Percentiles rank a stretch among this genome's conserved stretches.
phyloP scores from a whole-genome alignment of 768 basidiomycete genomes.

The Boletus subcaerulescens region DNA sequence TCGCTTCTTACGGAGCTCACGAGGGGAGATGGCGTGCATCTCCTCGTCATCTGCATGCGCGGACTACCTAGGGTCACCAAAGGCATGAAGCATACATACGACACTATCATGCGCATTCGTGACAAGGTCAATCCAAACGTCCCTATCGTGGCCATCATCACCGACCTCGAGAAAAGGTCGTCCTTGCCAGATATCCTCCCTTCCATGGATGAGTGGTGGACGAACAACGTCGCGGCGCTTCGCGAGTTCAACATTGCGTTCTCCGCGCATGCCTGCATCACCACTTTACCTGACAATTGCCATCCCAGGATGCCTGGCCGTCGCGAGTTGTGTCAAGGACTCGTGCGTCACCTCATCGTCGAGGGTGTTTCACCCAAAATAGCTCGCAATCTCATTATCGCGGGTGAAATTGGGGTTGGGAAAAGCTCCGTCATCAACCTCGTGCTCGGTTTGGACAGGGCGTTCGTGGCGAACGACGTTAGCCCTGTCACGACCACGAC shows the following conservation, averaged over 20 bases:
- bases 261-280: constrained; percentile 24
- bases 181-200: constrained; percentile 9
- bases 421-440: constrained; percentile 31
- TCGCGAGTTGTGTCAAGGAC: constrained; percentile 13
- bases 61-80: constrained; percentile 24
- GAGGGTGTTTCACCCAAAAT: constrained; percentile 21
- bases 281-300: constrained; percentile 19
- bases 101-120: constrained; percentile 20
- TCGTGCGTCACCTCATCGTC: constrained; percentile 13
- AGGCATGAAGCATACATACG: constrained; percentile 29
- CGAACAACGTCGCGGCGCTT: constrained; percentile 28
- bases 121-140: constrained; percentile 14
- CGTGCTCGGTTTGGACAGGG: constrained; percentile 22
- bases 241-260: constrained; percentile 32
- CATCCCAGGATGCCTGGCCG: constrained; percentile 22
- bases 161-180: constrained; percentile 33
- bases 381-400: constrained; percentile 23
- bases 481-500: constrained; percentile 15
- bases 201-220: constrained; percentile 41
- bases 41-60: constrained; percentile 27
- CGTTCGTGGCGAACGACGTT: constrained; percentile 13
- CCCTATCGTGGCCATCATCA: constrained; percentile 28
- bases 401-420: constrained; percentile 28
- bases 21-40: constrained; percentile 21
- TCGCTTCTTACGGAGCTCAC: constrained; percentile 24